Evolutionary conservation across 202 grass and related monocot species (phyloP).

Genomic region (Musa balbisiana): DNA sequence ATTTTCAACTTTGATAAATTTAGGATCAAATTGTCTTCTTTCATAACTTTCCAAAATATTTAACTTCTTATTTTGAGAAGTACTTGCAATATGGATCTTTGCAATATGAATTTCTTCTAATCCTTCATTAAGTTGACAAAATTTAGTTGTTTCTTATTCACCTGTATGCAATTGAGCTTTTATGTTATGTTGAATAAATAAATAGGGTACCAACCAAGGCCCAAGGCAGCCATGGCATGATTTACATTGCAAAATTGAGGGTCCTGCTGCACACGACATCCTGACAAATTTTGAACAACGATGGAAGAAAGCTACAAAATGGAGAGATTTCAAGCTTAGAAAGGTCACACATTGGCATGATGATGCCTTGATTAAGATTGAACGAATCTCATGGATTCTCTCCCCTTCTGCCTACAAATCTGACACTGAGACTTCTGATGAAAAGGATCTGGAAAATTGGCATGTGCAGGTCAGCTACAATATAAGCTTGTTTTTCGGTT

Average conservation of each 20-base stretch:
- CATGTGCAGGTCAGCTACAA: conserved; percentile 60
- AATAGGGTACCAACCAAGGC: conserved; percentile 47
- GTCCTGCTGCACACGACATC: conserved; percentile 85
- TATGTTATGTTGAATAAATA: background rate
- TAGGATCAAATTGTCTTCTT: no score
- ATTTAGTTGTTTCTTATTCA: background rate
- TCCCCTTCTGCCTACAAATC: conserved; percentile 44
- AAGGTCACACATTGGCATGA: conserved; percentile 82
- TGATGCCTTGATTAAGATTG: conserved; percentile 76
- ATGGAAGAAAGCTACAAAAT: conserved; percentile 90
- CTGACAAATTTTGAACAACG: conserved; percentile 93
- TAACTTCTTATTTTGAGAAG: background rate
- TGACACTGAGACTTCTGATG: conserved; percentile 54
- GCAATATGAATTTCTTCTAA: no score
- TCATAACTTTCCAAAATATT: background rate
- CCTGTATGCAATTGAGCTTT: background rate
- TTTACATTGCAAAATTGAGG: conserved; percentile 88
- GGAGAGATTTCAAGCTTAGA: conserved; percentile 72
- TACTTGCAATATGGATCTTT: background rate
- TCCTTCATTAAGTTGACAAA: no score
- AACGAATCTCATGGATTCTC: conserved; percentile 90
- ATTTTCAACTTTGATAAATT: no score
- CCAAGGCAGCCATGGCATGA: conserved; percentile 94
- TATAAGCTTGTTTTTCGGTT: background rate
- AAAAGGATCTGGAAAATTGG: conserved; percentile 81